These are phyloP conservation scores for Hygrophila difformis DNA, from an alignment of 257 asterid species.

Conservation along the genomic window DNA sequence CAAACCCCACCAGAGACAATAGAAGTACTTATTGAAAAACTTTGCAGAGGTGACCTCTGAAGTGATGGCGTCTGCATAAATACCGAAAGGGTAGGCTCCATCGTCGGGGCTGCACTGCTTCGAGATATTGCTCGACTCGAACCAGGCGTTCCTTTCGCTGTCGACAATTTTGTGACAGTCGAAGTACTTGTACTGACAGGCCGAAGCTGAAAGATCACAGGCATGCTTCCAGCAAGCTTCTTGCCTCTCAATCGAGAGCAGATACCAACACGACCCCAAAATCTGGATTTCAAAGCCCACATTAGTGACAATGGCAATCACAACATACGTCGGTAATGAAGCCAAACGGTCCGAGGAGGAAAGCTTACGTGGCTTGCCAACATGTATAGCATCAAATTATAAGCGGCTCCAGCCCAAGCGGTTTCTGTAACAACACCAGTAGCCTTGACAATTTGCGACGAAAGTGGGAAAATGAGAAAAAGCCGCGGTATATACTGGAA, in stretches of 20 bases:
- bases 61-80: slow-evolving; percentile 71
- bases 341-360: too few species aligned
- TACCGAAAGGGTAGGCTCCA: slow-evolving; percentile 64
- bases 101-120: slow-evolving; percentile 42
- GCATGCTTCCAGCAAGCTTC: slow-evolving; percentile 86
- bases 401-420: slow-evolving; percentile 99
- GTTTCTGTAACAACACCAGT: slow-evolving; percentile 95
- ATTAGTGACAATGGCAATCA: neutral
- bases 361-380: slow-evolving; percentile 95
- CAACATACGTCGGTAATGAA: neutral
- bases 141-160: slow-evolving; percentile 47
- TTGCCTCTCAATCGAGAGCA: slow-evolving; percentile 82
- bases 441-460: slow-evolving; percentile 80
- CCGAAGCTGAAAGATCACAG: slow-evolving; percentile 40
- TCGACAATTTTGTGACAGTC: slow-evolving; percentile 51
- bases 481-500: slow-evolving; percentile 84
- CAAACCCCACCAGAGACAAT: slow-evolving; percentile 94
- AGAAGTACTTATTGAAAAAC: slow-evolving; percentile 84
- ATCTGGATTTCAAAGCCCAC: slow-evolving; percentile 25
- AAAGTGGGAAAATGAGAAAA: slow-evolving; percentile 71
- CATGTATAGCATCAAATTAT: slow-evolving; percentile 91
- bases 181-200: slow-evolving; percentile 50
- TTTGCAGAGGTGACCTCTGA: slow-evolving; percentile 48
- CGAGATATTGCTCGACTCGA: slow-evolving; percentile 57
- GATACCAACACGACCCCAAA: slow-evolving; percentile 94